Base-by-base conservation (phyloP, 768 basidiomycete species). In the Tulasnella calospora region DNA sequence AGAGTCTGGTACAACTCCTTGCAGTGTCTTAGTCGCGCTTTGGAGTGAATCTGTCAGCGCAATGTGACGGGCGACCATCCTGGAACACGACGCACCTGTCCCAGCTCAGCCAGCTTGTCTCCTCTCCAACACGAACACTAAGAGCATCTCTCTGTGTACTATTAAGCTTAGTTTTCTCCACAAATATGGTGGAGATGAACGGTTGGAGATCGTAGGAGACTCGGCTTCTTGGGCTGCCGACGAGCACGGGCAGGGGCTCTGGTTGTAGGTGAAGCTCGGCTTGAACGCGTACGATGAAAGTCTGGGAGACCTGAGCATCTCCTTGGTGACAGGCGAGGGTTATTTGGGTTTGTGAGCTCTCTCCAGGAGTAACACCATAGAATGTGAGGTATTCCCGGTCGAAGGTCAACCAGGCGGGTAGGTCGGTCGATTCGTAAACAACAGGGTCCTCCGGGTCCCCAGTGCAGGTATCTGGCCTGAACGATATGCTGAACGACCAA, bases 401-500 rank as follows among this genome's bases (percentile, higher is more conserved):
- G 51, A 76, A 76, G 47, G 33, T 61, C 27, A 76, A 7, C 75
- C 75, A 76, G 23, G 35, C 1, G 0, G 75, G 75, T 21, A 70
- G 15, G 33, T 41, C 75, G 35, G 51, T 35, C 40, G 67, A 40
- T 27, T 40, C 46, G 41, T 76, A 76, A 40, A 40, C n/a, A 3
- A 76, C 19, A 27, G 30, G 55, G 57, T 41, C 75, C 33, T 76
- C 47, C 19, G 75, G 15, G 73, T 51, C n/a, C 19, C 44, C 75
- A 15, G 38, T 41, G 67, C 75, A 76, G 27, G 75, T 76, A 44
- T 76, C 75, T 10, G 75, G 67, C 21, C 15, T 46, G 8, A 76
- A 61, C 30, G 46, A 46, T 33, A 76, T 69, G 51, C 75, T 76
- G 33, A 69, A 76, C 23, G 75, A 76, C 75, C 75, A 76, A 13